Percentiles rank a stretch among this genome's conserved stretches.
These are phyloP conservation scores for Friedmanniomyces simplex DNA, from an alignment of 495 filamentous ascomycete species.

Conservation along the genomic window DNA sequence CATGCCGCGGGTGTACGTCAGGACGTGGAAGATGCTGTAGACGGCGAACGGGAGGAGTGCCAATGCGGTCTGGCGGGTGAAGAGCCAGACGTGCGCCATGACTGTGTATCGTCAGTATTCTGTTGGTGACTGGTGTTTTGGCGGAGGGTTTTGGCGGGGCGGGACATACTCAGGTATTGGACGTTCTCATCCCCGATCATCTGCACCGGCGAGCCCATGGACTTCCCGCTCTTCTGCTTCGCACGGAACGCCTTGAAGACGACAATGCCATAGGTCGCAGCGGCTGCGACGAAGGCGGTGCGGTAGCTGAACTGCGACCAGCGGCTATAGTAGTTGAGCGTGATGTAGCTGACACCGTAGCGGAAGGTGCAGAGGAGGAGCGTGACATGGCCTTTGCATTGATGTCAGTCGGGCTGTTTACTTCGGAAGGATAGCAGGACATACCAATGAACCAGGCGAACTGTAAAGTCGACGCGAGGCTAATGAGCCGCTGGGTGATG, in stretches of 20 bases:
- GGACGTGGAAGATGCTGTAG: constrained; percentile 96
- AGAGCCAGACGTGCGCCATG: constrained; percentile 94
- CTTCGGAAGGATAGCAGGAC: background rate
- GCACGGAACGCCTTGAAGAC: constrained; percentile 97
- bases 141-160: no score
- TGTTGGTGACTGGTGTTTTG: constrained; percentile 1
- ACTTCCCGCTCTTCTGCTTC: constrained; percentile 46
- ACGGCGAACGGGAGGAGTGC: constrained; percentile 90
- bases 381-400: constrained; percentile 70
- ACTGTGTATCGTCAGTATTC: constrained; percentile 37
- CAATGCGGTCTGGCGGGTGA: constrained; percentile 75
- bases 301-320: constrained; percentile 78
- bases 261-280: constrained; percentile 91
- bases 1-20: constrained; percentile 67
- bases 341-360: constrained; percentile 71
- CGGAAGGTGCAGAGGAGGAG: constrained; percentile 72
- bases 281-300: constrained; percentile 75
- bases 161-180: constrained; percentile 78
- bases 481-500: background rate
- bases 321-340: constrained; percentile 65
- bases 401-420: background rate
- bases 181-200: constrained; percentile 86
- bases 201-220: constrained; percentile 43
- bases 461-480: background rate
- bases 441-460: background rate